Evolutionary conservation across 2,329 filamentous ascomycete genomes (phyloP).

Genomic region (Tolypocladium paradoxum): DNA sequence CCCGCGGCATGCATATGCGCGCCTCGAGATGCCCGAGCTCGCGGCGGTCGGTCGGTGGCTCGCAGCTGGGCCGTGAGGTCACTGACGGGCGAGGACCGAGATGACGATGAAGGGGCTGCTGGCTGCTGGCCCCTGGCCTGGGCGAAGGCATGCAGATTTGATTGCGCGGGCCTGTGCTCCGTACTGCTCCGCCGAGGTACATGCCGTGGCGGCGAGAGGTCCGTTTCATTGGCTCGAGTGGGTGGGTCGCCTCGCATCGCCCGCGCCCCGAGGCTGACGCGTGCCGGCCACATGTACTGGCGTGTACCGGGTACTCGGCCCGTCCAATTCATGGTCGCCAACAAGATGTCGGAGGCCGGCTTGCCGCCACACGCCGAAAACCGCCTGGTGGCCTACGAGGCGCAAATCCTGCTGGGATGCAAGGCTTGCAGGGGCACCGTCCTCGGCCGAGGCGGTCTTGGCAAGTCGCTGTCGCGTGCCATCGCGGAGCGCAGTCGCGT

Average conservation of each 20-base stretch:
- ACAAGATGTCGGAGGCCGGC: no score
- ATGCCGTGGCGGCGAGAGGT: neutral
- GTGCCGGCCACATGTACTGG: neutral
- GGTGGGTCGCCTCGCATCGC: neutral
- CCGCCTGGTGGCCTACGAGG: neutral
- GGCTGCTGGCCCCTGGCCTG: neutral
- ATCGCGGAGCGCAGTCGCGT: neutral
- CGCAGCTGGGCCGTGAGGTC: neutral
- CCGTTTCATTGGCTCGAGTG: neutral
- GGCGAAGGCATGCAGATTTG: neutral
- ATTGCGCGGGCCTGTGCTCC: no score
- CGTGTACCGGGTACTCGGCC: neutral
- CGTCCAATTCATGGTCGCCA: neutral
- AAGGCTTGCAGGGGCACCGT: no score
- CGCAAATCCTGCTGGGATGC: neutral
- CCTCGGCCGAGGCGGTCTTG: no score
- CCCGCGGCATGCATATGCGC: neutral
- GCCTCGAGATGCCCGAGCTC: neutral
- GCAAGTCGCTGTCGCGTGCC: no score
- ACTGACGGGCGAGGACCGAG: neutral
- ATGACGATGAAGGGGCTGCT: neutral
- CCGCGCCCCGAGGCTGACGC: neutral
- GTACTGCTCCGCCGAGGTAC: neutral
- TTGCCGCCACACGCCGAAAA: neutral
- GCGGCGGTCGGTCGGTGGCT: neutral